Evolutionary conservation across 73 alveolate genomes (phyloP), one percentile per base, ranked within the genome.

Genomic region (Paramecium bursaria): DNA sequence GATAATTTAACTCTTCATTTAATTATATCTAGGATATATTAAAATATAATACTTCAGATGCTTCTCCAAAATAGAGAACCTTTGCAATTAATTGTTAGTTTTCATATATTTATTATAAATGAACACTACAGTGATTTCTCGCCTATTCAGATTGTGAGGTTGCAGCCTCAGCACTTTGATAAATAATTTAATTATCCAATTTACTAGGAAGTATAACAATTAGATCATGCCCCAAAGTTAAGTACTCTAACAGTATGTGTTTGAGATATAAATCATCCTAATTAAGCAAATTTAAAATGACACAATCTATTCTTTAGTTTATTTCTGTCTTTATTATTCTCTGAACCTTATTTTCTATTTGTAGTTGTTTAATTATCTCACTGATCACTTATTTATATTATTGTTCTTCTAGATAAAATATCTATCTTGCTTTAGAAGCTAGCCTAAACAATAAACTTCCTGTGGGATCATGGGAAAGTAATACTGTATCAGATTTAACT

Each of bases 401-500:
- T 42, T 35, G 26, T 19, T 67, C 60, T 67, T 67, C 82, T 35
- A 67, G 22, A 67, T 67, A 67, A 67, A 25, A 67, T n/a, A 67
- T 67, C 23, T 44, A 39, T 35, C 82, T n/a, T 39, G 23, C 33
- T 23, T 23, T 48, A 57, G 51, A 25, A 42, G 82, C 53, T 13
- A 67, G 27, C 39, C 27, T 67, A 4, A 67, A 47, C 44, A 67
- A 67, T 39, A 67, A 21, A 19, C 35, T 25, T n/a, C 82, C 82
- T 11, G 82, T 67, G 19, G 82, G 82, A 67, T 67, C 82, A 67
- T 67, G 82, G 21, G 82, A 35, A 21, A 67, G 21, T 10, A 67
- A 27, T 25, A 67, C 19, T 19, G 82, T 25, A 33, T 67, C 35
- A 1, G 54, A 67, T 67, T 67, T 67, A 21, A 67, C 44, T 42